Base-by-base conservation (phyloP, 1,284 basidiomycete species). In the Agaricales sp. region DNA sequence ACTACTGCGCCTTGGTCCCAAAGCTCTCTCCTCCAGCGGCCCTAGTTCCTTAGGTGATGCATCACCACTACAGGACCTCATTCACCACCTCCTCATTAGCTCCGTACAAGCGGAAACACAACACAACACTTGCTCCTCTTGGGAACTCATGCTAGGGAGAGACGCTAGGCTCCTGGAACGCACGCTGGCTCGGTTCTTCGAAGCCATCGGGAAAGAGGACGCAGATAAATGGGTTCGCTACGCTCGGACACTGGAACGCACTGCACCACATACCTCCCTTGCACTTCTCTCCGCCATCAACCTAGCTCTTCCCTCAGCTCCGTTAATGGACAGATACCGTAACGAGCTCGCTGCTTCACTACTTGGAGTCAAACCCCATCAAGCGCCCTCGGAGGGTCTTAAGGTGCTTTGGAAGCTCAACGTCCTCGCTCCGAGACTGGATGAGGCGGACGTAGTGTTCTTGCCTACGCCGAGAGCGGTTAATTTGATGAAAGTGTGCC, bases 271-370 rank as follows among this genome's bases (percentile, higher is more conserved):
- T 54, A 75, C 82, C 0, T 70, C 82, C 0, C 69, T 87, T 49
- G 77, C 82, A 0, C 76, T 94, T 50, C 63, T 87, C 3, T 66
- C 71, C 6, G 76, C 82, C 1, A 67, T 92, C 47, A 77, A 82
- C 19, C 66, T 70, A 19, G 72, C 76, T 37, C 77, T 82, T 1
- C 70, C 81, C 8, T 67, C 78, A 0, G 88, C 91, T 54, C 79
- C 84, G 1, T 74, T 78, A 4, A 76, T 97, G 39, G 85, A 88
- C 52, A 76, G 88, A 6, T 90, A 89, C 57, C 79, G 94, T 25
- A 98, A 96, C 63, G 90, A 96, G 59, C 72, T 94, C 4, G 94
- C 93, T 0, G 87, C 89, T 19, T 75, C 74, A 16, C 65, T 95
- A 2, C 69, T 89, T 0, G 88, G 87, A 14, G 71, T 96, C 8